Base-by-base conservation (phyloP, 2,329 filamentous ascomycete species). In the Colletotrichum tanaceti region DNA sequence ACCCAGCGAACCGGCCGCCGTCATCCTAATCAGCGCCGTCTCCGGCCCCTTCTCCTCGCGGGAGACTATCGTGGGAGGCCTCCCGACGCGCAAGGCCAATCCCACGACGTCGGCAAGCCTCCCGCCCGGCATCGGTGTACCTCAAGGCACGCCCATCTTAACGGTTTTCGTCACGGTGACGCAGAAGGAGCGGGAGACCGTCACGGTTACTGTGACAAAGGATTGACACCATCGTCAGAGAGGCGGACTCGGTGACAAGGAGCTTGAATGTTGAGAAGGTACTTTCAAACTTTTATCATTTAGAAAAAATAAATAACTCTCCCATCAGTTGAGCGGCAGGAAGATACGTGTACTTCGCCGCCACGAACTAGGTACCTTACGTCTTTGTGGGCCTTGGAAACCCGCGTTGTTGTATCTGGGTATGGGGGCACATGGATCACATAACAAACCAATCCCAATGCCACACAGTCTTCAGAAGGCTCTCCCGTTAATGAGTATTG, bases 101-200 rank as follows among this genome's bases (percentile, higher is more conserved):
- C 14, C 32, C 28, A n/a, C 35, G 4, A 22, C 43, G 4, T 18
- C 43, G 18, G 41, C n/a, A 43, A n/a, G 20, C 9, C 43, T n/a
- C 10, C 43, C 44, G 7, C 13, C 28, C 16, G n/a, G 28, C 14
- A 18, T 18, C 14, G 28, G 44, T 4, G 24, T 11, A 3, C 7
- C 41, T 2, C 55, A 58, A 43, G 59, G 52, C n/a, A 16, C 28
- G 24, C 39, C 58, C 16, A 44, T 47, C 24, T 77, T 80, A 41
- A 79, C 78, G 1, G 71, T 80, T 13, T 78, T 73, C 66, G 73
- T 79, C 35, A 80, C 80, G 5, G 77, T 81, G 2, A 81, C 80
- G 5, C 72, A 78, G 46, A 70, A 61, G 50, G 69, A 72, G 64
- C 68, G 53, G 16, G 62, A 67, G 43, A 72, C 63, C 4, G 60